phyloP scores from a whole-genome alignment of 352 stramenopile genomes.

The Phytophthora ramorum region DNA sequence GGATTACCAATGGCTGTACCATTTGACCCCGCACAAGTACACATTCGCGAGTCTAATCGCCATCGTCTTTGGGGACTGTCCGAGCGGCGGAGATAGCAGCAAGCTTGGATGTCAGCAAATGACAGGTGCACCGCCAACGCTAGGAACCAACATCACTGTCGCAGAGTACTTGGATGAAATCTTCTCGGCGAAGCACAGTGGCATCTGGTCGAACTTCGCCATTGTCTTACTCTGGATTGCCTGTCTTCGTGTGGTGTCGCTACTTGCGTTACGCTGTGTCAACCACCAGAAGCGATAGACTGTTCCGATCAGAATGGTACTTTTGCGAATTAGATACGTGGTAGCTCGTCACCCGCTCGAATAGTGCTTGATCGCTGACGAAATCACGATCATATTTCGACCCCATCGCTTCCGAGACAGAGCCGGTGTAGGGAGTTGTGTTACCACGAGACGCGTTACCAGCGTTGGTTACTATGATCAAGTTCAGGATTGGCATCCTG shows the following conservation, averaged over 20 bases:
- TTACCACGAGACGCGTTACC: background rate
- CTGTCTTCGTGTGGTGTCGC: slow-evolving; percentile 20
- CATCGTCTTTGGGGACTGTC: slow-evolving; percentile 36
- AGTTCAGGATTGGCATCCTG: background rate
- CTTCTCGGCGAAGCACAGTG: slow-evolving; percentile 37
- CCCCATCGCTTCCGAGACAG: too few relatives aligned
- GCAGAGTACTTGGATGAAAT: slow-evolving; percentile 33
- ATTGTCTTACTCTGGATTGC: slow-evolving; percentile 31
- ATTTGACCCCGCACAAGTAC: slow-evolving; percentile 41
- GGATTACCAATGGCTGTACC: slow-evolving; percentile 44
- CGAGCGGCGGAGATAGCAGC: slow-evolving; percentile 3
- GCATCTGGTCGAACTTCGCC: slow-evolving; percentile 26
- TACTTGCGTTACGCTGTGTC: slow-evolving; percentile 32
- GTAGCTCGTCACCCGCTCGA: too few relatives aligned
- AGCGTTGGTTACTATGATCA: background rate
- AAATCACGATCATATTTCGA: too few relatives aligned
- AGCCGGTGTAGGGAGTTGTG: too few relatives aligned
- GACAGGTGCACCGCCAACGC: slow-evolving; percentile 17
- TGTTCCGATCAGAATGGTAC: too few relatives aligned
- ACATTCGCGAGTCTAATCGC: slow-evolving; percentile 35
- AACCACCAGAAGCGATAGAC: slow-evolving; percentile 44
- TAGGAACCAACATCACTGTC: slow-evolving; percentile 27
- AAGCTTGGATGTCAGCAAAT: slow-evolving; percentile 33
- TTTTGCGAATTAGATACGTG: too few relatives aligned
- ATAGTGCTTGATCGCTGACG: too few relatives aligned